A percentile compares a stretch with the other conserved stretches of the same genome.
phyloP scores from a whole-genome alignment of 1,139 yeast species.

The Debaryomyces udenii region DNA sequence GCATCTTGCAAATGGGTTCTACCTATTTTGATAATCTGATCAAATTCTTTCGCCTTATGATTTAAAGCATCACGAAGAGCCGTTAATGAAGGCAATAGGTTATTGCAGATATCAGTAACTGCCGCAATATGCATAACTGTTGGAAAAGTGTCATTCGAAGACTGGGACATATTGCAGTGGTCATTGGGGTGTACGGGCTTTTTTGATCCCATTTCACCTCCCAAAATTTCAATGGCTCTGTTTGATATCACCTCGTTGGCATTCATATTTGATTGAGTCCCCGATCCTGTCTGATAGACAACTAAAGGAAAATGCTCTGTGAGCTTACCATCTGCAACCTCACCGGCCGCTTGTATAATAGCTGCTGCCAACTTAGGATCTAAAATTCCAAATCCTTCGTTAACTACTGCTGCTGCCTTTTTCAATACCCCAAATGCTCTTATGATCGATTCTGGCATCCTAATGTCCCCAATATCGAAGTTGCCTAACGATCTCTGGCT shows the following conservation, averaged over 20 bases:
- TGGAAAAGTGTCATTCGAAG: slow-evolving; percentile 94
- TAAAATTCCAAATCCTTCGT: slow-evolving; percentile 68
- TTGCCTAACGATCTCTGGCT: slow-evolving; percentile 86
- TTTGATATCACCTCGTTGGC: slow-evolving; percentile 95
- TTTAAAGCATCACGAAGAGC: slow-evolving; percentile 70
- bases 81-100: slow-evolving; percentile 72
- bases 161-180: slow-evolving; percentile 93
- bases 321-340: slow-evolving; percentile 83
- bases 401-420: slow-evolving; percentile 88
- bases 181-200: slow-evolving; percentile 93
- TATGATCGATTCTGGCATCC: slow-evolving; percentile 84
- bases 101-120: slow-evolving; percentile 73
- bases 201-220: slow-evolving; percentile 85
- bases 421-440: slow-evolving; percentile 86
- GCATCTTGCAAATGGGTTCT: slow-evolving; percentile 97
- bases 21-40: slow-evolving; percentile 86
- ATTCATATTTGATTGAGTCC: slow-evolving; percentile 95
- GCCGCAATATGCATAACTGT: slow-evolving; percentile 98
- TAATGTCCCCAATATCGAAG: slow-evolving; percentile 87
- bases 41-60: slow-evolving; percentile 73
- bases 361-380: slow-evolving; percentile 78
- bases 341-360: slow-evolving; percentile 86
- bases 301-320: slow-evolving; percentile 91
- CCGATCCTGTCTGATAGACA: slow-evolving; percentile 95
- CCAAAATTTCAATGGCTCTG: slow-evolving; percentile 88